Evolutionary conservation across 179 eudicot genomes (phyloP).

Genomic region (Vitellaria paradoxa): DNA sequence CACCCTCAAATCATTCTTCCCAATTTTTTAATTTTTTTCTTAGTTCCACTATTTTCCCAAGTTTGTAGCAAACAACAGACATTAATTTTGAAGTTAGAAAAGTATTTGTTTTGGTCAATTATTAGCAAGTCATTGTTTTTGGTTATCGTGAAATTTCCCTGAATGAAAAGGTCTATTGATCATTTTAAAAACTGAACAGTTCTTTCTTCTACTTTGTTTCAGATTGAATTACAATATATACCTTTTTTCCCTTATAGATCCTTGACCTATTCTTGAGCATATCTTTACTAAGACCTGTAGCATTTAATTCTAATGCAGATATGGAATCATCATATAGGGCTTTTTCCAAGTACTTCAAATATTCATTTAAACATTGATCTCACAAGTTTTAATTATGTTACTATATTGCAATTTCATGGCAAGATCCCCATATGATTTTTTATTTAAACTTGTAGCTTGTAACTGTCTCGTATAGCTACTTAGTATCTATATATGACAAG

Average conservation of each 20-base stretch:
- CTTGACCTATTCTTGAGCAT: slow-evolving; percentile 83
- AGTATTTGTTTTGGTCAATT: slow-evolving; percentile 75
- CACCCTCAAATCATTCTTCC: too few species aligned
- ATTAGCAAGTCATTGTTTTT: neutral
- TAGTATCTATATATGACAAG: slow-evolving; percentile 85
- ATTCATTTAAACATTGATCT: too few species aligned
- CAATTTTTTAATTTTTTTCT: too few species aligned
- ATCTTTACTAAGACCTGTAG: slow-evolving; percentile 67
- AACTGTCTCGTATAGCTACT: slow-evolving; percentile 70
- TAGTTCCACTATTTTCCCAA: too few species aligned
- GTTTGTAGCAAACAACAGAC: too few species aligned
- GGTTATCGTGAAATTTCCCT: slow-evolving; percentile 1
- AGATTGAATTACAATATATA: neutral
- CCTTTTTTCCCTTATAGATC: slow-evolving; percentile 51
- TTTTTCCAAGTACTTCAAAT: slow-evolving; percentile 39
- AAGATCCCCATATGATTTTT: neutral
- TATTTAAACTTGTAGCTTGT: slow-evolving; percentile 60
- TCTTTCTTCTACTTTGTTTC: neutral
- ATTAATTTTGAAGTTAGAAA: slow-evolving; percentile 87
- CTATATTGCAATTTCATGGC: neutral
- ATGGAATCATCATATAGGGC: slow-evolving; percentile 69
- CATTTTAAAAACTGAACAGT: neutral
- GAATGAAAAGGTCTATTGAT: neutral
- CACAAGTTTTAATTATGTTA: too few species aligned
- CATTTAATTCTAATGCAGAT: slow-evolving; percentile 46